Conservation (phyloP, 192 early-diverging fungal genomes). For the Piromyces finnis region DNA sequence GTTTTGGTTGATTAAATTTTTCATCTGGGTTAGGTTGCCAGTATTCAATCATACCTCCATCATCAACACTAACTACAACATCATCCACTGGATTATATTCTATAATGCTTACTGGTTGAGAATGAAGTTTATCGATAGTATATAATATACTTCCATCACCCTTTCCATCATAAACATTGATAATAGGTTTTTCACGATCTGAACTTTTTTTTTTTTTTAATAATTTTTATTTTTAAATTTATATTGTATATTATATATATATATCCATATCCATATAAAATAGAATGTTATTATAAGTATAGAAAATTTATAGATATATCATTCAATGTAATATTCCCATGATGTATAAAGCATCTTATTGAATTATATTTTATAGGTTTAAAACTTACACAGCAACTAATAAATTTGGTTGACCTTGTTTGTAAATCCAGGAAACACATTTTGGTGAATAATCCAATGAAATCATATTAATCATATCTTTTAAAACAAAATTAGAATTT, state of each 20-base stretch:
- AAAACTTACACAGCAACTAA: constrained; percentile 62
- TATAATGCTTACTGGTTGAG: neutral
- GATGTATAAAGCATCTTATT: no score
- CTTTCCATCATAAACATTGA: constrained; percentile 73
- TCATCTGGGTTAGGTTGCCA: constrained; percentile 40
- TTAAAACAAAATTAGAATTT: neutral
- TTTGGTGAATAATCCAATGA: constrained; percentile 56
- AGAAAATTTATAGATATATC: no score
- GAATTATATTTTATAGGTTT: no score
- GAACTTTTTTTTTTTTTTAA: constrained; percentile 24
- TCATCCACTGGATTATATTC: constrained; percentile 54
- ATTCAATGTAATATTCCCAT: no score
- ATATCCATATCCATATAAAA: no score
- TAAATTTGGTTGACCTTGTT: constrained; percentile 64
- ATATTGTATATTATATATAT: no score
- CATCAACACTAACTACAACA: constrained; percentile 67
- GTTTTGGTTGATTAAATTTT: constrained; percentile 8
- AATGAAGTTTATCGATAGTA: constrained; percentile 28
- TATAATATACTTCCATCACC: constrained; percentile 40
- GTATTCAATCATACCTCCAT: constrained; percentile 83
- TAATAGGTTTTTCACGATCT: constrained; percentile 43
- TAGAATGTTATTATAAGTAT: no score
- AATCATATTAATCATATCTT: constrained; percentile 98
- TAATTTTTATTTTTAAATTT: neutral
- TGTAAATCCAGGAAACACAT: constrained; percentile 67